Conservation (phyloP, 1,139 yeast genomes). For the Sugiyamaella grinbergsii region DNA sequence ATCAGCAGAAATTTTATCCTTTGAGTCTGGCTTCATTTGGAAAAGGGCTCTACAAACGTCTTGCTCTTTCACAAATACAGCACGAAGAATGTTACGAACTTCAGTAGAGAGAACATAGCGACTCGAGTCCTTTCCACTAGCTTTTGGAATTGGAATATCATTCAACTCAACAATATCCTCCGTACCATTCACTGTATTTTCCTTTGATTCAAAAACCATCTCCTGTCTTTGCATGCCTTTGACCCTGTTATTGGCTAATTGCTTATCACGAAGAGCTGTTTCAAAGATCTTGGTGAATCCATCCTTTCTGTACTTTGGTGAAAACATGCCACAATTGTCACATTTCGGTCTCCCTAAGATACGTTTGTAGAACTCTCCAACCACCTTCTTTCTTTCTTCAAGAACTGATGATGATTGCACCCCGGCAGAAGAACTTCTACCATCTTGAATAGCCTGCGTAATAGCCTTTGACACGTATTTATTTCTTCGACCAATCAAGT, state of each 20-base stretch:
- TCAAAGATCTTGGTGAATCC: slow-evolving; percentile 93
- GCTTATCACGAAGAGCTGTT: slow-evolving; percentile 79
- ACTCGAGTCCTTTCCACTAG: slow-evolving; percentile 60
- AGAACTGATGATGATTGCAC: slow-evolving; percentile 78
- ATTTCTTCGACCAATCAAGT: slow-evolving; percentile 60
- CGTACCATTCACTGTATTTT: slow-evolving; percentile 34
- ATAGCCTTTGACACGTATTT: slow-evolving; percentile 70
- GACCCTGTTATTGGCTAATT: slow-evolving; percentile 72
- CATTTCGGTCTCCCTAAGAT: slow-evolving; percentile 80
- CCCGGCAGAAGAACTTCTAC: slow-evolving; percentile 67
- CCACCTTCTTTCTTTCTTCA: slow-evolving; percentile 78
- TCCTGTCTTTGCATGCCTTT: slow-evolving; percentile 77
- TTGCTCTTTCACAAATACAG: slow-evolving; percentile 70
- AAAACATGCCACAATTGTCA: slow-evolving; percentile 93
- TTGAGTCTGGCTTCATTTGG: slow-evolving; percentile 69
- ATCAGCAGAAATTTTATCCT: slow-evolving; percentile 61
- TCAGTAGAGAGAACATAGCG: slow-evolving; percentile 88
- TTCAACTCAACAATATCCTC: slow-evolving; percentile 37
- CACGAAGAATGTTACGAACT: slow-evolving; percentile 71
- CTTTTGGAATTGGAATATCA: slow-evolving; percentile 45
- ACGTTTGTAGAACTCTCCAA: slow-evolving; percentile 75
- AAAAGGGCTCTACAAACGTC: slow-evolving; percentile 52
- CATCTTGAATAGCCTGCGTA: slow-evolving; percentile 74
- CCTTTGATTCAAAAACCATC: slow-evolving; percentile 52
- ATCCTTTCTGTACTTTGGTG: slow-evolving; percentile 92